Conservation (phyloP, 2,329 filamentous ascomycete genomes). For the Trichoderma guizhouense region DNA sequence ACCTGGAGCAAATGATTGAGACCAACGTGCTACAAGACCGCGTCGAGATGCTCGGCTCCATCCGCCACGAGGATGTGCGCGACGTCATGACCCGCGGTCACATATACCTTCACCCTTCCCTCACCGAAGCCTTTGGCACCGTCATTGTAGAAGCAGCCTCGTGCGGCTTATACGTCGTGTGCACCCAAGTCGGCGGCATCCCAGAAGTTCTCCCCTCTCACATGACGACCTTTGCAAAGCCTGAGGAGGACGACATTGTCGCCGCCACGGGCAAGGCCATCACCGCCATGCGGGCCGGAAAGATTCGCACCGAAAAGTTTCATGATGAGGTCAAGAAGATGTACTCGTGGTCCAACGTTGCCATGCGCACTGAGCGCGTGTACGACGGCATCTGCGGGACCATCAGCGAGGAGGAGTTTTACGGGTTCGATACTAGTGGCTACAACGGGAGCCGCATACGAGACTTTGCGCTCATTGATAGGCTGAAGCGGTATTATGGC, state of each 20-base stretch:
- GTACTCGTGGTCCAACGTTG: constrained; percentile 98
- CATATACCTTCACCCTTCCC: constrained; percentile 90
- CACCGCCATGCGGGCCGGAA: constrained; percentile 76
- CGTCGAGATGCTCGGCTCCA: constrained; percentile 85
- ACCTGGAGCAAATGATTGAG: constrained; percentile 97
- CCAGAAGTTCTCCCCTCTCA: constrained; percentile 92
- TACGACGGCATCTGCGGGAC: constrained; percentile 89
- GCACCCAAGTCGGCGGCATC: constrained; percentile 93
- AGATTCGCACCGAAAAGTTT: constrained; percentile 86
- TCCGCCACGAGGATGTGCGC: constrained; percentile 93
- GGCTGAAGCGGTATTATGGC: constrained; percentile 93
- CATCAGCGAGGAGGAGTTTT: constrained; percentile 84
- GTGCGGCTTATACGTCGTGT: constrained; percentile 94
- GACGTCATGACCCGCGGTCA: constrained; percentile 97
- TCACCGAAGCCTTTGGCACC: constrained; percentile 96
- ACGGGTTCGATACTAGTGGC: constrained; percentile 70
- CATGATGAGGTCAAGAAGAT: constrained; percentile 97
- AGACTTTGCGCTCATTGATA: constrained; percentile 89
- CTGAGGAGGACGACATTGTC: constrained; percentile 93
- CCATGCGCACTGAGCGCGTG: constrained; percentile 86
- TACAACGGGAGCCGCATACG: constrained; percentile 71
- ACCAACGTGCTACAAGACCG: constrained; percentile 90
- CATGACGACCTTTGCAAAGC: constrained; percentile 97
- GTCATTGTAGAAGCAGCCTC: constrained; percentile 96
- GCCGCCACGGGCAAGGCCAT: constrained; percentile 87